Evolutionary conservation across 2,329 filamentous ascomycete species (phyloP), one percentile per base, ranked within the genome.

Genomic region (Trichoderma arundinaceum): DNA sequence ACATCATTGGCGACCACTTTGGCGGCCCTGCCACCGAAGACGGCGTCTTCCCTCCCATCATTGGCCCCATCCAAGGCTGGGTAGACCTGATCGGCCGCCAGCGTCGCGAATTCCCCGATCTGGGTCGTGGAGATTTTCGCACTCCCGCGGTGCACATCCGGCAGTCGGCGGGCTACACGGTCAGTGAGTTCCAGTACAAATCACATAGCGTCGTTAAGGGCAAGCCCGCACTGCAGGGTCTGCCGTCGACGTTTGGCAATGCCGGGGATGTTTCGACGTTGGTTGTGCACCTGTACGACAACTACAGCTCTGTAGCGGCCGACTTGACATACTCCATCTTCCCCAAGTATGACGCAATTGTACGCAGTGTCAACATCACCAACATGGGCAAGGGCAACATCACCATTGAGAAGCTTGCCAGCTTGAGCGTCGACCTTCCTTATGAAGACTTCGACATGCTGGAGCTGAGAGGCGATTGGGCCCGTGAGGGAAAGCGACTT

Each of bases 301-400:
- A 84, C 46, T 82, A 84, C 69, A 87, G 84, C 46, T 78, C 82
- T 15, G 79, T 90, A 4, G 82, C 80, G 0, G 87, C 85, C 0
- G 85, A 86, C 33, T 72, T 90, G 62, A 83, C 80, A 0, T 90
- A 90, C 71, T 90, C 87, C 0, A 79, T 90, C 52, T 90, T 90
- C 66, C 86, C 87, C 0, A 76, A 80, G 53, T 83, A 86, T 69
- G 86, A 89, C 70, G 86, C 87, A 12, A 80, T 90, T 52, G 84
- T 83, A 2, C 79, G 87, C 28, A 89, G 86, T 71, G 86, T 88
- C 69, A 83, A 81, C 32, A 80, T 90, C 57, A 87, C 82, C 1
- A 90, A 90, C 70, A 80, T 84, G 59, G 84, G 87, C 3, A 77
- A 80, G 1, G 75, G 75, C 9, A 78, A 82, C 15, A 82, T 88